phyloP scores from a whole-genome alignment of 2,329 filamentous ascomycete genomes.

The Fusarium staphyleae region DNA sequence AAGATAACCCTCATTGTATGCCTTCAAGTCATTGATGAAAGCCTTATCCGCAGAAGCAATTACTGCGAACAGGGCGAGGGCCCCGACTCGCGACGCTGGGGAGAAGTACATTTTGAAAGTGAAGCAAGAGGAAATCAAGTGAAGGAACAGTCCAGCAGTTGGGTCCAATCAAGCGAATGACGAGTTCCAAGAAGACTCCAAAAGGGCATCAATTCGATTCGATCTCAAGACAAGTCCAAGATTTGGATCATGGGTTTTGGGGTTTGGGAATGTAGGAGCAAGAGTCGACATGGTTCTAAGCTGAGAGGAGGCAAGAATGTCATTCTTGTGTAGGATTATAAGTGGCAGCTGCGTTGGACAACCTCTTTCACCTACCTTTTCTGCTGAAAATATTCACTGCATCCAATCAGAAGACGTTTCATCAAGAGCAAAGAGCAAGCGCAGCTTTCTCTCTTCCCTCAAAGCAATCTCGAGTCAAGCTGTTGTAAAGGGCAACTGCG shows the following conservation, averaged over 20 bases:
- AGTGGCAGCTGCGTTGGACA: background rate
- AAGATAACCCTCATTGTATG: conserved; percentile 29
- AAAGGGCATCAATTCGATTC: conserved; percentile 19
- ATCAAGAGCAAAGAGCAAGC: no score
- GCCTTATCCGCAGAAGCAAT: conserved; percentile 20
- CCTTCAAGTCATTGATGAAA: conserved; percentile 19
- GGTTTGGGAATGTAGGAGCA: conserved; percentile 11
- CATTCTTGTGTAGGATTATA: background rate
- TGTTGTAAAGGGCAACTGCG: no score
- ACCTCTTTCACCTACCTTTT: no score
- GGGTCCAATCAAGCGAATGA: conserved; percentile 1
- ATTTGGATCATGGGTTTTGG: background rate
- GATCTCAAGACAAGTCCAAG: conserved; percentile 8
- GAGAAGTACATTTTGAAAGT: conserved; percentile 18
- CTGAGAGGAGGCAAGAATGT: background rate
- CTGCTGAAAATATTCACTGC: no score
- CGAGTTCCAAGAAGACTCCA: conserved; percentile 33
- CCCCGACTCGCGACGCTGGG: background rate
- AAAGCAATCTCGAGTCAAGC: no score
- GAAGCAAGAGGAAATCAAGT: background rate
- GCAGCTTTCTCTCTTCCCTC: no score
- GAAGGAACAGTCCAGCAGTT: background rate
- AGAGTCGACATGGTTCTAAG: background rate
- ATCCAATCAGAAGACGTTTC: no score
- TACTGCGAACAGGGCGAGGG: conserved; percentile 3